These are phyloP conservation scores for Lactarius hatsudake DNA, from an alignment of 768 basidiomycete species.

Conservation along the genomic window DNA sequence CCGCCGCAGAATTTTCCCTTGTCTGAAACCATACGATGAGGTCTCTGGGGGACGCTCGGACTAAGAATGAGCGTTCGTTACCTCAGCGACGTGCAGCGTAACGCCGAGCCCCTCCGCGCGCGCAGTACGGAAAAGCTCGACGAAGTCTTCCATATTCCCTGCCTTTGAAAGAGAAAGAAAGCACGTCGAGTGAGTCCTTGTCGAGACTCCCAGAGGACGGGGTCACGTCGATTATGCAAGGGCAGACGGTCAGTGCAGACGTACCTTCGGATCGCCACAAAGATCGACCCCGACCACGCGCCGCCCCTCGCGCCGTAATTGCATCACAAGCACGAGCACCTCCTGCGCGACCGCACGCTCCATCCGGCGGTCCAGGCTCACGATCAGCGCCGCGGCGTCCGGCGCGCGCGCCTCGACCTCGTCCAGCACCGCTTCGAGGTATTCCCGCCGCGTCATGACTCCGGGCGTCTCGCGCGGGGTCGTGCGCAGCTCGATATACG, in stretches of 20 bases:
- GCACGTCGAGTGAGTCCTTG: background rate
- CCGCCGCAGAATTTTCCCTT: conserved; percentile 45
- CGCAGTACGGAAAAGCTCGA: conserved; percentile 49
- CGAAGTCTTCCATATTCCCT: conserved; percentile 55
- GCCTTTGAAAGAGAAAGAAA: conserved; percentile 33
- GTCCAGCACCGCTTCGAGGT: conserved; percentile 62
- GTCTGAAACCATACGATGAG: conserved; percentile 39
- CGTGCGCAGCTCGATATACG: conserved; percentile 80
- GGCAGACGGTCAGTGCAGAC: conserved; percentile 8
- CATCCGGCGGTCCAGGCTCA: conserved; percentile 79
- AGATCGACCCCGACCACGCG: conserved; percentile 77
- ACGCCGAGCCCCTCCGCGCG: conserved; percentile 60
- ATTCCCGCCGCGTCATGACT: conserved; percentile 56
- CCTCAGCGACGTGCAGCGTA: conserved; percentile 86
- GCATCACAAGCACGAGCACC: conserved; percentile 54
- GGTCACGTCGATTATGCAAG: no score
- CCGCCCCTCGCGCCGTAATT: conserved; percentile 53
- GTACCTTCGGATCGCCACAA: conserved; percentile 66
- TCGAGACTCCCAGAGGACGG: no score
- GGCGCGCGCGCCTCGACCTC: conserved; percentile 57
- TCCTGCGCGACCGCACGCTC: conserved; percentile 46
- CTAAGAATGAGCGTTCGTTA: conserved; percentile 28
- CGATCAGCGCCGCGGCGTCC: conserved; percentile 56
- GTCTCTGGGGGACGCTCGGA: background rate
- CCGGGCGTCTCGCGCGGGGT: conserved; percentile 58